Base-by-base conservation (phyloP, 495 filamentous ascomycete species). In the Neurospora sp. region DNA sequence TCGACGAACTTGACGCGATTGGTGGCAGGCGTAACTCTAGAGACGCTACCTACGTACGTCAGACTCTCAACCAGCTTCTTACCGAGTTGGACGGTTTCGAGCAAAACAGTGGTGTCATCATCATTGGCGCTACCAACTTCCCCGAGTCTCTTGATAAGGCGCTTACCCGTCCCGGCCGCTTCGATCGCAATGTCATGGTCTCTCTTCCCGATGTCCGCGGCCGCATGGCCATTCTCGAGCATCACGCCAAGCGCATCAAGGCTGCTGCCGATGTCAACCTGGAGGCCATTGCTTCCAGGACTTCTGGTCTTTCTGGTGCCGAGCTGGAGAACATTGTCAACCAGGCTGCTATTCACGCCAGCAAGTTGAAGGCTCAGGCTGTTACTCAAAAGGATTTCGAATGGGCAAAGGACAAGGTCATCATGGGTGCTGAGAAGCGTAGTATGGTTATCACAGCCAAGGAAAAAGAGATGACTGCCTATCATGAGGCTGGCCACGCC, bases 41-140 rank as follows among this genome's bases (percentile, higher is more conserved):
- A 73, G 96, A 99, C 82, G 93, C 94, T 1, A 92, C 93, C n/a
- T 97, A 99, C 77, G 92, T 93, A 41, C 97, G 97, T 77, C 96
- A 99, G 79, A 98, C 96, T 0, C 86, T 99, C 74, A 99, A 99
- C 78, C 96, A 99, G 81, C 88, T 99, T 46, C 89, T 99, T 20
- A 98, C 96, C n/a, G 96, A 99, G 78, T 89, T 99, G 44, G 96
- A 99, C 78, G 96, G 96, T 69, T 99, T 99, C 80, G 93, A 95
- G 31, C 95, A 97, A 79, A 92, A 91, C 75, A 96, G 89, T 68
- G 92, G 94, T 74, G 94, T 99, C 48, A 97, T 99, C 78, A 93
- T 99, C 77, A 88, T 99, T 69, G 96, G 90, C 46, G 96, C 96
- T 0, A 99, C 96, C 71, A 99, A 99, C 81, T 97, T 97, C 79